Evolutionary conservation across 139 green algal species (phyloP).

Genomic region (Nannochloris sp.): DNA sequence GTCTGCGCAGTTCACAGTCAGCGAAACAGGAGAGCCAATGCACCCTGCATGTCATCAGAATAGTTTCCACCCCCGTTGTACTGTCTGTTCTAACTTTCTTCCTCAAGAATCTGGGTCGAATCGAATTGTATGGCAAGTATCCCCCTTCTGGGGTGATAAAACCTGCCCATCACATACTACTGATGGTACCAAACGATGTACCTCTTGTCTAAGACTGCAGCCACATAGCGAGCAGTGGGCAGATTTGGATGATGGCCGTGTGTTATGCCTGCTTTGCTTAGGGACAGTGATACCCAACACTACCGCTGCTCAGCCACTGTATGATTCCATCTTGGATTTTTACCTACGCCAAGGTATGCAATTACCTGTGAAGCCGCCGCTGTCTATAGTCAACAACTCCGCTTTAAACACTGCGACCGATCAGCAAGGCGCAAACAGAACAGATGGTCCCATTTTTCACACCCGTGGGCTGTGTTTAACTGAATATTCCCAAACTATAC

Average conservation of each 20-base stretch:
- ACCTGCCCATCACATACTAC: slow-evolving; percentile 49
- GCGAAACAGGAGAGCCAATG: slow-evolving; percentile 24
- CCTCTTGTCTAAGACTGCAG: slow-evolving; percentile 47
- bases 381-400: slow-evolving; percentile 71
- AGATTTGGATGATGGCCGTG: slow-evolving; percentile 54
- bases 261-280: slow-evolving; percentile 75
- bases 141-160: slow-evolving; percentile 58
- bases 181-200: slow-evolving; percentile 57
- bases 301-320: slow-evolving; percentile 65
- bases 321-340: slow-evolving; percentile 55
- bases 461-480: slow-evolving; percentile 63
- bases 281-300: slow-evolving; percentile 69
- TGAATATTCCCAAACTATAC: slow-evolving; percentile 47
- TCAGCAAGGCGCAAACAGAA: slow-evolving; percentile 11
- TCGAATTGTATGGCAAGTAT: slow-evolving; percentile 36
- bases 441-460: slow-evolving; percentile 55
- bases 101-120: slow-evolving; percentile 27
- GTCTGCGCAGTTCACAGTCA: slow-evolving; percentile 2
- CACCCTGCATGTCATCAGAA: slow-evolving; percentile 43
- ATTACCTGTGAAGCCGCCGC: slow-evolving; percentile 47
- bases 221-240: slow-evolving; percentile 35
- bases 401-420: slow-evolving; percentile 51
- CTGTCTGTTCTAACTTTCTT: slow-evolving; percentile 51
- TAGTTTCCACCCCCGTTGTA: slow-evolving; percentile 44
- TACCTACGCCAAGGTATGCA: slow-evolving; percentile 47